Conservation (phyloP, 305 asterid species). For the Caryopteris hybrid region DNA sequence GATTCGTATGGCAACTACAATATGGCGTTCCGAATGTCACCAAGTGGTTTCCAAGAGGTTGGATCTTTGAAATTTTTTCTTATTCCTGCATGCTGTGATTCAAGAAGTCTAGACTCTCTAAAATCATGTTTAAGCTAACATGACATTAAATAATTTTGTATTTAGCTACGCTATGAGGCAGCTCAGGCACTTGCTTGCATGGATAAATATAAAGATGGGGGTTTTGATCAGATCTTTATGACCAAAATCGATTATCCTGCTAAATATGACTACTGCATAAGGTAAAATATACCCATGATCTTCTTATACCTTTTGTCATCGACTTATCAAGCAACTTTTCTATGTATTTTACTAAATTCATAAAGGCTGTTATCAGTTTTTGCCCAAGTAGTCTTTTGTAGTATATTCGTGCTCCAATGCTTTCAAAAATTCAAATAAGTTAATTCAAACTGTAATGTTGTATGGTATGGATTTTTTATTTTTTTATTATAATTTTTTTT, state of each 20-base stretch:
- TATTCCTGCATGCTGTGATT: conserved; percentile 2
- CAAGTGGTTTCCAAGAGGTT: conserved; percentile 89
- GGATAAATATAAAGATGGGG: conserved; percentile 69
- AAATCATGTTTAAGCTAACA: conserved; percentile 12
- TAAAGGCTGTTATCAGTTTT: neutral
- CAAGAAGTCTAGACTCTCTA: neutral
- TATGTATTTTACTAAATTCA: neutral
- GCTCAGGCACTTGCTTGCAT: conserved; percentile 68
- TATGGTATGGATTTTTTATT: neutral
- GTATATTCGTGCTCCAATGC: neutral
- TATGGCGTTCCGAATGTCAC: conserved; percentile 78
- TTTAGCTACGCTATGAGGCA: conserved; percentile 83
- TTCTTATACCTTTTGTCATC: neutral
- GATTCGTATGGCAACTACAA: conserved; percentile 69
- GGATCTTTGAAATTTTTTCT: conserved; percentile 9
- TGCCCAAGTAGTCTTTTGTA: too few relatives aligned
- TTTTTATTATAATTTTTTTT: too few relatives aligned
- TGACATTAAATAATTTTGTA: conserved; percentile 3
- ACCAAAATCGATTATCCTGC: conserved; percentile 75
- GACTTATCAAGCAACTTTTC: neutral
- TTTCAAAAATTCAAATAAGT: neutral
- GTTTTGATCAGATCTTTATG: conserved; percentile 86
- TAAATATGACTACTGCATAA: conserved; percentile 77
- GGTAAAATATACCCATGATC: conserved; percentile 39
- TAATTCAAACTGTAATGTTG: neutral